Percentiles rank a stretch among this genome's conserved stretches.
Conservation (phyloP, 306 rosid genomes). For the Lupinus albus region DNA sequence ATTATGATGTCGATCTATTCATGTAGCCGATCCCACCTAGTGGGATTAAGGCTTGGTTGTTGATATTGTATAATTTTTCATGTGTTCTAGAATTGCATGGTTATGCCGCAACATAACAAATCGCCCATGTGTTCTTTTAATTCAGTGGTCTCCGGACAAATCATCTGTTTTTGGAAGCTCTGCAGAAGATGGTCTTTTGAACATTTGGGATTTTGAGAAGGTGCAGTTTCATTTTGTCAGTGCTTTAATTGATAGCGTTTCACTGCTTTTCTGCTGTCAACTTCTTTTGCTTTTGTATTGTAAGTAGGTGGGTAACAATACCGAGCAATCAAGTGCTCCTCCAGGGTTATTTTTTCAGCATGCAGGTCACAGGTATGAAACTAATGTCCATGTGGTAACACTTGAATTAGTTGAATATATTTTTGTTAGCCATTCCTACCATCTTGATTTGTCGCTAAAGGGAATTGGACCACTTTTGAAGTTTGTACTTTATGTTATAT, state of each 20-base stretch:
- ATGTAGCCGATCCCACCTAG: no score
- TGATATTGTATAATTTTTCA: conserved; percentile 14
- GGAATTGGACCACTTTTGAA: neutral
- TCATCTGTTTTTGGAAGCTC: conserved; percentile 98
- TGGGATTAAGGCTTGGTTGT: no score
- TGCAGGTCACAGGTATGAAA: conserved; percentile 93
- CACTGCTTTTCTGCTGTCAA: neutral
- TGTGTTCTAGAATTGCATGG: conserved; percentile 14
- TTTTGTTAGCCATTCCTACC: neutral
- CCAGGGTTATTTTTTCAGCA: conserved; percentile 96
- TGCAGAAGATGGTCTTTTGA: conserved; percentile 95
- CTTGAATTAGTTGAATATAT: neutral
- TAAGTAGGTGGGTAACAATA: conserved; percentile 73
- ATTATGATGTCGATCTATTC: no score
- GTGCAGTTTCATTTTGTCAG: conserved; percentile 40
- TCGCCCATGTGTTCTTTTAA: conserved; percentile 28
- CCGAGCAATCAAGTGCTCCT: conserved; percentile 70
- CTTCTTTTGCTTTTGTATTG: conserved; percentile 19
- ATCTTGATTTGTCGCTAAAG: conserved; percentile 16
- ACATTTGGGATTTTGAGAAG: conserved; percentile 97
- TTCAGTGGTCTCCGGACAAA: conserved; percentile 99
- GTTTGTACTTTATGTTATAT: conserved; percentile 4
- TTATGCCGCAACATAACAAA: neutral
- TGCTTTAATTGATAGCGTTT: neutral
- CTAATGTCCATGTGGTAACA: conserved; percentile 10